These are phyloP conservation scores for Neofusicoccum ribis DNA, from an alignment of 2,329 filamentous ascomycete genomes.

Conservation along the genomic window DNA sequence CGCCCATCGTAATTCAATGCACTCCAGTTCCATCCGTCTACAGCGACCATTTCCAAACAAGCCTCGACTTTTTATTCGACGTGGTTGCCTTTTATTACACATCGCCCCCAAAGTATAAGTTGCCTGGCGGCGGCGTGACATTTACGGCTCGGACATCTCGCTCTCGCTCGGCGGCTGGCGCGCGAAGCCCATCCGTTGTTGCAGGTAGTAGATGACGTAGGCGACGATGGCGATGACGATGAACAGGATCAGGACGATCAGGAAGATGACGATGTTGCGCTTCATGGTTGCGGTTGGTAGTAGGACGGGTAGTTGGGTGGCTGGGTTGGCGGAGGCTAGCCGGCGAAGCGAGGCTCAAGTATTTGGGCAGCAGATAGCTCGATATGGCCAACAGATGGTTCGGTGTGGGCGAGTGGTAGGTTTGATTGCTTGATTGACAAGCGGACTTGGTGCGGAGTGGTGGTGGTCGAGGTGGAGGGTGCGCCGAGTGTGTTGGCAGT, in stretches of 20 bases:
- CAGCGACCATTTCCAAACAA: too few relatives aligned
- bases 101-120: too few relatives aligned
- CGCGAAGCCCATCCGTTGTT: conserved; percentile 38
- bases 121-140: too few relatives aligned
- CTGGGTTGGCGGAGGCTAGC: neutral
- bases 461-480: neutral
- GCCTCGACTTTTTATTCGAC: too few relatives aligned
- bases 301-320: neutral
- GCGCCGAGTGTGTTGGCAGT: conserved; percentile 9
- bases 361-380: neutral
- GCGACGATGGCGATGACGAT: conserved; percentile 51
- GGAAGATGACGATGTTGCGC: conserved; percentile 54
- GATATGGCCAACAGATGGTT: too few relatives aligned
- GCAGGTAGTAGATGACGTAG: conserved; percentile 52
- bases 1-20: too few relatives aligned
- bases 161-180: conserved; percentile 27
- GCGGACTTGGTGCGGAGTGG: neutral
- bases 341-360: neutral
- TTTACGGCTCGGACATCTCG: conserved; percentile 31
- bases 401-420: too few relatives aligned
- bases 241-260: conserved; percentile 56
- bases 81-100: too few relatives aligned
- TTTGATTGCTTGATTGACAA: neutral
- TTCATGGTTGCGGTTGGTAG: conserved; percentile 40
- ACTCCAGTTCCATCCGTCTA: too few relatives aligned